Percentiles rank a stretch among this genome's conserved stretches.
Conservation (phyloP, 1,284 basidiomycete genomes). For the Trichosporon ovoides region DNA sequence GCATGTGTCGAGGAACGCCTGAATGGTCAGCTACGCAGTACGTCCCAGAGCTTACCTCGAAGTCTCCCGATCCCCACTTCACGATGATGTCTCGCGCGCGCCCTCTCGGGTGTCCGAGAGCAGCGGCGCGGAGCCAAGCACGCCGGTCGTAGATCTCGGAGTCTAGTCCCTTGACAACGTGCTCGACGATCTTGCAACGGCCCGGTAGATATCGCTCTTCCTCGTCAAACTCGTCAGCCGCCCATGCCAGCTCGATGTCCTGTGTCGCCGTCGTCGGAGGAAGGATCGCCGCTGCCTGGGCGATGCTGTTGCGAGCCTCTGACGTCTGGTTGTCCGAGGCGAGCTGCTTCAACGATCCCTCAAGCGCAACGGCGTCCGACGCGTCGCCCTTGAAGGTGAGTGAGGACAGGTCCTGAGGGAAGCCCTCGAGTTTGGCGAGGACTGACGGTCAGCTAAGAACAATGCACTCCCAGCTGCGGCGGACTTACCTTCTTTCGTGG, state of each 20-base stretch:
- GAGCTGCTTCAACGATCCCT: constrained; percentile 9
- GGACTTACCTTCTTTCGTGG: background rate
- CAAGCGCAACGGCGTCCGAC: background rate
- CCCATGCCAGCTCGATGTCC: constrained; percentile 10
- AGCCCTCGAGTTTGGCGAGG: constrained; percentile 18
- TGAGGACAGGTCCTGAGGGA: constrained; percentile 18
- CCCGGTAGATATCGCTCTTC: background rate
- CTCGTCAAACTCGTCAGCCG: background rate
- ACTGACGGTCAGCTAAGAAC: constrained; percentile 7
- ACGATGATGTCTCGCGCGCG: constrained; percentile 9
- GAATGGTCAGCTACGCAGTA: background rate
- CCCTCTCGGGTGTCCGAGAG: background rate
- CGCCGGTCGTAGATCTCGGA: constrained; percentile 10
- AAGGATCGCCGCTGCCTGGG: constrained; percentile 11
- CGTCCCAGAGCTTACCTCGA: constrained; percentile 15
- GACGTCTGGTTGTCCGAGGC: constrained; percentile 7
- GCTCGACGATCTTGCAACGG: background rate
- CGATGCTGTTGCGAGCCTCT: constrained; percentile 16
- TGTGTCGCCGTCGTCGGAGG: constrained; percentile 7
- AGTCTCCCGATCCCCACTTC: constrained; percentile 20
- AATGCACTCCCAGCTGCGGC: background rate
- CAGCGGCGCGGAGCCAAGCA: constrained; percentile 9
- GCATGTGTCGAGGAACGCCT: constrained; percentile 20
- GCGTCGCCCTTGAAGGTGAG: background rate
- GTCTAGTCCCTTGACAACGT: background rate